phyloP scores from a whole-genome alignment of 23 red algal species.

The Chondrus crispus region DNA sequence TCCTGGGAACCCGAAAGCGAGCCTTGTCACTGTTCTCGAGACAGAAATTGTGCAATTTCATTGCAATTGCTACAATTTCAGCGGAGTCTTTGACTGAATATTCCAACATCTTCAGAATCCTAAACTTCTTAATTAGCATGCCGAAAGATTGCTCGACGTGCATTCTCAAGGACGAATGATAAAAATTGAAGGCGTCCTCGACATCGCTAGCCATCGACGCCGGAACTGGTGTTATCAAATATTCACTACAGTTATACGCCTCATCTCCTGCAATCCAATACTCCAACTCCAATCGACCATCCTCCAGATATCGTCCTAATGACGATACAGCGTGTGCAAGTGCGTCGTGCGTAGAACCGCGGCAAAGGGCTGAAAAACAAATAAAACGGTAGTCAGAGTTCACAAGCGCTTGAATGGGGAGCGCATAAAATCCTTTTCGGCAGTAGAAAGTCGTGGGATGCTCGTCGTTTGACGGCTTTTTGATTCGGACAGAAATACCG shows the following conservation, averaged over 20 bases:
- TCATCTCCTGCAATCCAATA: conserved; percentile 22
- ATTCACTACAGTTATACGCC: not conserved
- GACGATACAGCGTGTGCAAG: not conserved
- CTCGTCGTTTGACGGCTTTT: not conserved
- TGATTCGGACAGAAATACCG: not conserved
- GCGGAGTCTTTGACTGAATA: not conserved
- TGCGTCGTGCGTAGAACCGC: not conserved
- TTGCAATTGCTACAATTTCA: not conserved
- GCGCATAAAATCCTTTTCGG: conserved; percentile 2
- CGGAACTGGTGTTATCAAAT: not conserved
- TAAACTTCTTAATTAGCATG: not conserved
- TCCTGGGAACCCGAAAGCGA: too few relatives aligned
- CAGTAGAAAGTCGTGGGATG: not conserved
- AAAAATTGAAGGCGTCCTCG: conserved; percentile 21
- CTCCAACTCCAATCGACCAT: too few relatives aligned
- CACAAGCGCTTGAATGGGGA: not conserved
- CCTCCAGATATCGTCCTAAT: not conserved
- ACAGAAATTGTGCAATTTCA: not conserved
- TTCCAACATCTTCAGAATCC: not conserved
- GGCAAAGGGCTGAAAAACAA: not conserved
- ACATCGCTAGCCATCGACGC: not conserved
- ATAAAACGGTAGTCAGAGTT: not conserved
- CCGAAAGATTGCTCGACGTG: conserved; percentile 6
- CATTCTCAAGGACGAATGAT: not conserved
- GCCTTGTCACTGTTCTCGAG: not conserved